Evolutionary conservation across 495 filamentous ascomycete species (phyloP), one percentile per base, ranked within the genome.

Genomic region (Talaromyces adpressus): DNA sequence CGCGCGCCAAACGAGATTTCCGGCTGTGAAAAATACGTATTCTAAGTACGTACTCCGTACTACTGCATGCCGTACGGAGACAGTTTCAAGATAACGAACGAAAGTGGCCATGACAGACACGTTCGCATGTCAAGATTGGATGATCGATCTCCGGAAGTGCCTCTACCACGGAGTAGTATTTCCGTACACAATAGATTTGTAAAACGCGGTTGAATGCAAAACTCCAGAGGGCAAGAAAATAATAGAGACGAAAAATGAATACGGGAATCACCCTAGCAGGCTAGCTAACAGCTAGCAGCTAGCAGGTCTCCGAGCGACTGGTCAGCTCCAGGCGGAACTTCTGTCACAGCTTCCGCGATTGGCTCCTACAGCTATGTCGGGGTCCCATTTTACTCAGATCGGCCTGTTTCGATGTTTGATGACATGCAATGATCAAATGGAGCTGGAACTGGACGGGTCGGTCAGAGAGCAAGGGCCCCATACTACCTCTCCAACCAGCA

Each of bases 281-380:
- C 27, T 36, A 34, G 57, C 36, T 14, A 27, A 8, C 22, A 27
- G 23, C 34, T 47, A 47, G 23, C 59, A 22, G 14, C 32, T 41
- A 60, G 32, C 58, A 60, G 39, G 34, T 60, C 58, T 60, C 58
- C 58, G 58, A 60, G 58, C 30, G 58, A 60, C 58, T 60, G 58
- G 58, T 60, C 58, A 60, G 3, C 34, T 60, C 41, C 25, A 52
- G 60, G 45, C 60, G 60, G 60, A 63, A 63, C 25, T 18, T 18
- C 20, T n/a, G 51, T 30, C 34, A 56, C 25, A 20, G 52, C 56
- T 29, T 63, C 62, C 56, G 62, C 62, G 62, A 57, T 63, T 59
- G 52, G 52, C 30, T 36, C 22, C 16, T 22, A 36, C n/a, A 58
- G 56, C 56, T 56, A 36, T 36, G 30, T 18, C 30, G n/a, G 52